Percentiles rank a stretch among this genome's conserved stretches.
Conservation (phyloP, 495 filamentous ascomycete genomes). For the Xylaria telfairii region DNA sequence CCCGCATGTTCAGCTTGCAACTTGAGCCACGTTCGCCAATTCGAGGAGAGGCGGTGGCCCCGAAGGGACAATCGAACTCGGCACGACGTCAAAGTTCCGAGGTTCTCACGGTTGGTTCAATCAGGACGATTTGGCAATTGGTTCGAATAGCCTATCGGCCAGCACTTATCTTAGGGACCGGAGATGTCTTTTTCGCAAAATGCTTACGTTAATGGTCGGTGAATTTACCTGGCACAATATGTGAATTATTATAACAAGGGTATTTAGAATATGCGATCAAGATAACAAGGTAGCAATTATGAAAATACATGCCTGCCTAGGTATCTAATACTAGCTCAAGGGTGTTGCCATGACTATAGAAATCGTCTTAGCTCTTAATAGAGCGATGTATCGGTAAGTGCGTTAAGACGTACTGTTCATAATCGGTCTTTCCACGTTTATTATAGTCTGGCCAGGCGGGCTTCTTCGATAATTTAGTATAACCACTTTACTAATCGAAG, state of each 20-base stretch:
- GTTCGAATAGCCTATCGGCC: background rate
- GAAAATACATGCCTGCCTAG: background rate
- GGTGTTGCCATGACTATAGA: too few relatives aligned
- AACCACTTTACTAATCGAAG: background rate
- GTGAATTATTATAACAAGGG: slow-evolving; percentile 6
- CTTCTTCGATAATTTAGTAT: background rate
- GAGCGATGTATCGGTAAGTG: background rate
- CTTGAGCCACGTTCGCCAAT: background rate
- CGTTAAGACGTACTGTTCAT: background rate
- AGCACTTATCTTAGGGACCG: background rate
- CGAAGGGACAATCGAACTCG: background rate
- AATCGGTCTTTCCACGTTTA: background rate
- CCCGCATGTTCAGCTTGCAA: slow-evolving; percentile 18
- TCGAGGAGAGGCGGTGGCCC: background rate
- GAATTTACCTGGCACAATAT: background rate
- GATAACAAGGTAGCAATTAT: background rate
- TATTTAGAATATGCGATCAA: background rate
- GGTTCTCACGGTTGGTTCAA: background rate
- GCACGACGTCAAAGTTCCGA: background rate
- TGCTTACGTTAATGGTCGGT: background rate
- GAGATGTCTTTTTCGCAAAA: background rate
- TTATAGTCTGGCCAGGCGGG: background rate
- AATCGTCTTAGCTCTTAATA: background rate
- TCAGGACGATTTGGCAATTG: background rate
- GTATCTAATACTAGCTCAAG: background rate